Evolutionary conservation across 345 rosid genomes (phyloP).

Genomic region (Linum usitatissimum): DNA sequence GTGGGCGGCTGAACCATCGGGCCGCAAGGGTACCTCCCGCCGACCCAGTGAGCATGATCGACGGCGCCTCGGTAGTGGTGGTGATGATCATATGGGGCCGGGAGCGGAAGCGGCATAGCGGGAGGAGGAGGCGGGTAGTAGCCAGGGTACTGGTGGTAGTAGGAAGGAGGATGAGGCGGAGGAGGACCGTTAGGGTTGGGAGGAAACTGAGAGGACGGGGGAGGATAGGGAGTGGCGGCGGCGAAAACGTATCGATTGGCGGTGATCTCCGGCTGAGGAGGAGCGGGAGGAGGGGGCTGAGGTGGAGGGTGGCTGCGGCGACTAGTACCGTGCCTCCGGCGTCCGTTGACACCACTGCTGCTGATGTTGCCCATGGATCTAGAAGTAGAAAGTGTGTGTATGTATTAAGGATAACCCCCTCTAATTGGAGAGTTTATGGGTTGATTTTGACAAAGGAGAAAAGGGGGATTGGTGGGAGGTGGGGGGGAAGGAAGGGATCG

Average conservation of each 20-base stretch:
- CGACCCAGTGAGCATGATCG: slow-evolving; percentile 19
- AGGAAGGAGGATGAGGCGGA: slow-evolving; percentile 6
- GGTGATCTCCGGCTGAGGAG: slow-evolving; percentile 60
- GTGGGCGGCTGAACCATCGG: slow-evolving; percentile 10
- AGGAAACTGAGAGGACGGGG: slow-evolving; percentile 20
- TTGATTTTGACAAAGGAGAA: too few relatives aligned
- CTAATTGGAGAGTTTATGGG: too few relatives aligned
- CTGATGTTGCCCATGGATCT: slow-evolving; percentile 55
- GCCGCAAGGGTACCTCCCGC: slow-evolving; percentile 5
- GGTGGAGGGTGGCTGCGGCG: slow-evolving; percentile 34
- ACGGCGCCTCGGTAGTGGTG: neutral
- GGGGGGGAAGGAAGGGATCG: neutral
- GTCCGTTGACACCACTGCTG: slow-evolving; percentile 42
- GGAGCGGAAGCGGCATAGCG: slow-evolving; percentile 39
- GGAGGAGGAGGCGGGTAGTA: slow-evolving; percentile 5
- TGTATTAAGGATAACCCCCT: too few relatives aligned
- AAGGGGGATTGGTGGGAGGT: neutral
- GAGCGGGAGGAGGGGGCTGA: slow-evolving; percentile 38
- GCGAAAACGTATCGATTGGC: slow-evolving; percentile 69
- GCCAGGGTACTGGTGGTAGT: neutral
- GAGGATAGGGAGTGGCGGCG: slow-evolving; percentile 77
- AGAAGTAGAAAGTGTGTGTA: slow-evolving; percentile 6
- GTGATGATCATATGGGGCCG: slow-evolving; percentile 7
- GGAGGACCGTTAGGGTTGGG: slow-evolving; percentile 33
- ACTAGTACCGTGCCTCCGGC: slow-evolving; percentile 45